Evolutionary conservation across 345 rosid species (phyloP).

Genomic region (Populus alba): DNA sequence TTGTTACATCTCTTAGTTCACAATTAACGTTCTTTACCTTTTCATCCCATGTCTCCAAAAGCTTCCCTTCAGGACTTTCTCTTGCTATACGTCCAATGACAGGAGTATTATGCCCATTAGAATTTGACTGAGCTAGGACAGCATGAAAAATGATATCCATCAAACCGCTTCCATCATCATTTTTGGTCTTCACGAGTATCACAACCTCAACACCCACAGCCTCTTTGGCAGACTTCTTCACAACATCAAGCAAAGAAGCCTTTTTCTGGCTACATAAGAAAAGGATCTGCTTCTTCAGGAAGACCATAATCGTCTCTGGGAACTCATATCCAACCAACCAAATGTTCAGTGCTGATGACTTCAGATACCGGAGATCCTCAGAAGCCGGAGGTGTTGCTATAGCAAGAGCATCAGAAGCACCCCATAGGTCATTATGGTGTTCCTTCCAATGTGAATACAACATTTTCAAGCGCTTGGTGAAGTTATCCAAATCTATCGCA

Average conservation of each 20-base stretch:
- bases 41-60: conserved; percentile 78
- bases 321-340: conserved; percentile 98
- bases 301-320: conserved; percentile 92
- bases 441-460: conserved; percentile 67
- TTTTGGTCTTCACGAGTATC: conserved; percentile 66
- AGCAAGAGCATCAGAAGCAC: conserved; percentile 60
- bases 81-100: conserved; percentile 68
- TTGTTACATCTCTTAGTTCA: conserved; percentile 62
- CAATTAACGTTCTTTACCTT: conserved; percentile 52
- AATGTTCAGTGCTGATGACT: conserved; percentile 80
- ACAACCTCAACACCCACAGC: conserved; percentile 60
- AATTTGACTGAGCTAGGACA: conserved; percentile 44
- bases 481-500: conserved; percentile 56
- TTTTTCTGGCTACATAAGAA: conserved; percentile 80
- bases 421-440: conserved; percentile 61
- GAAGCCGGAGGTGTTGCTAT: conserved; percentile 84
- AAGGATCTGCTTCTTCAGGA: conserved; percentile 69
- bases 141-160: conserved; percentile 73
- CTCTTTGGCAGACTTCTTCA: conserved; percentile 59
- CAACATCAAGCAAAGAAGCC: conserved; percentile 70
- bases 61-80: conserved; percentile 83
- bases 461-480: conserved; percentile 56
- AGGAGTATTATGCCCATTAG: conserved; percentile 38
- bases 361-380: conserved; percentile 78
- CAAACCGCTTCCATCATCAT: conserved; percentile 59